Conservation (phyloP, 1,139 yeast species). For the Torulaspora pretoriensis region DNA sequence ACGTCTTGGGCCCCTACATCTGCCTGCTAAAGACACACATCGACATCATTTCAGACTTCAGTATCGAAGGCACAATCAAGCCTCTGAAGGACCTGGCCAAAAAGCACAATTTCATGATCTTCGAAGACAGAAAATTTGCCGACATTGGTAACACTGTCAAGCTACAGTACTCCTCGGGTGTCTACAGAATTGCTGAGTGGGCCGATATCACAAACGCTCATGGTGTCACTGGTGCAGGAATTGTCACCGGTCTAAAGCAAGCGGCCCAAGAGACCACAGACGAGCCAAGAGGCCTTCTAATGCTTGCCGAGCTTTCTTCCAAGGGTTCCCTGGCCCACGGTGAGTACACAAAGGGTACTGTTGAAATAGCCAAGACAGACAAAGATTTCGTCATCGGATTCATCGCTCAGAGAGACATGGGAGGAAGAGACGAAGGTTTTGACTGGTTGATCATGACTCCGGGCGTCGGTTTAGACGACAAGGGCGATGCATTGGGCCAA, state of each 20-base stretch:
- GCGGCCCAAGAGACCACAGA: conserved; percentile 71
- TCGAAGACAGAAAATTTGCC: conserved; percentile 96
- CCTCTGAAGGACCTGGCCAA: conserved; percentile 69
- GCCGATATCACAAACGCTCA: conserved; percentile 97
- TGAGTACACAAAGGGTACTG: conserved; percentile 79
- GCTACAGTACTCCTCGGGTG: conserved; percentile 87
- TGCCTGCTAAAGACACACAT: conserved; percentile 93
- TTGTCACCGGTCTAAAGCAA: conserved; percentile 79
- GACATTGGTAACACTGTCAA: conserved; percentile 99
- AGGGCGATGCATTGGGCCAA: conserved; percentile 95
- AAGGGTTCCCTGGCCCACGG: conserved; percentile 93
- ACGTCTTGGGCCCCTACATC: conserved; percentile 81
- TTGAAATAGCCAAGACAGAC: conserved; percentile 84
- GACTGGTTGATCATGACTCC: conserved; percentile 98
- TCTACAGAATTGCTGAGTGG: conserved; percentile 86
- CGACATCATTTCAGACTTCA: conserved; percentile 85
- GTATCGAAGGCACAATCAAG: conserved; percentile 68
- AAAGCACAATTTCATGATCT: conserved; percentile 79
- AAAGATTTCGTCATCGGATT: conserved; percentile 91
- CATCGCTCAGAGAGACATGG: conserved; percentile 89
- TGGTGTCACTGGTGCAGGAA: conserved; percentile 94
- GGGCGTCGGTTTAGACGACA: conserved; percentile 96
- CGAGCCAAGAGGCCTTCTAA: conserved; percentile 78
- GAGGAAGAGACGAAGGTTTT: conserved; percentile 73
- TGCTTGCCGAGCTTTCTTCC: conserved; percentile 94